Base-by-base conservation (phyloP, 2,329 filamentous ascomycete species). In the Cordyceps javanica region DNA sequence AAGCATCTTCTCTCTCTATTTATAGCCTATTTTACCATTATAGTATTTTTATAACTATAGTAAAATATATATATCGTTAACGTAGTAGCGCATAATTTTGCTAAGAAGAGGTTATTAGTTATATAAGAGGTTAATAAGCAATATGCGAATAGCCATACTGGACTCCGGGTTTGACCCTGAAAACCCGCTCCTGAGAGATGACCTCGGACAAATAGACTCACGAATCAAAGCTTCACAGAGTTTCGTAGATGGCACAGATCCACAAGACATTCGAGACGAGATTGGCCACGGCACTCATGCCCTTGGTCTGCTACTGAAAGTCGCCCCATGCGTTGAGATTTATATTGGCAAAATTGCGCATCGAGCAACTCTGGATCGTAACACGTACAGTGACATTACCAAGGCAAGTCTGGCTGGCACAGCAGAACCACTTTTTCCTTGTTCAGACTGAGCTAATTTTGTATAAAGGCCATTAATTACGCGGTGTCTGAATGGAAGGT, bases 231-330 rank as follows among this genome's bases (percentile, higher is more conserved):
- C 7, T n/a, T 30, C 46, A 9, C 46, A 16, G 10, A 50, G 10
- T 36, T 50, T 50, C 25, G 30, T 50, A n/a, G 30, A 50, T 10
- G 19, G 19, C 30, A 25, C 19, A 25, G 30, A 36, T 23, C 30
- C 46, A 10, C 10, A 16, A 1, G 30, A 50, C 30, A 16, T 36
- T 50, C 46, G 10, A 25, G 46, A 50, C 19, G 19, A 38, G 10
- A 50, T 50, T 50, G 46, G 46, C 4, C 46, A 50, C 30, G 46
- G 46, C 46, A 50, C 30, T 50, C 46, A 50, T 25, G 30, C 46
- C 30, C 46, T 50, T 9, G 46, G 46, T 16, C 3, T 16, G 3
- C 7, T 50, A 16, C 46, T 50, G 5, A 50, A 25, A 50, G 19
- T 50, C n/a, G 46, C 46, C 28, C 3, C 46, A 36, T 38, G 46